Evolutionary conservation across 2,329 filamentous ascomycete genomes (phyloP).

Genomic region (Alternaria consortialis): DNA sequence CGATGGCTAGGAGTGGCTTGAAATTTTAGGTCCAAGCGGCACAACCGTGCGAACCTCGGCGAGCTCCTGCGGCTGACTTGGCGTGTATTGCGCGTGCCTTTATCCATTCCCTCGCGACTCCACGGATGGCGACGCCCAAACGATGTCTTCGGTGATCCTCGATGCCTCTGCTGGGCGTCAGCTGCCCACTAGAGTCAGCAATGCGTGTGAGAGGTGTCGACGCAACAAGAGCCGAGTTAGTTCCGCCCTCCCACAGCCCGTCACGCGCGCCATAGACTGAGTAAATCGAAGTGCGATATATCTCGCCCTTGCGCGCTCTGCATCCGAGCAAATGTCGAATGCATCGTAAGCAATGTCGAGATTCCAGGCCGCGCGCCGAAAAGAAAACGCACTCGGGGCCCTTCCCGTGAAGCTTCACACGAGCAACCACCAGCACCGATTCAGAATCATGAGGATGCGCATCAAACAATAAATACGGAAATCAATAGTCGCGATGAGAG

Average conservation of each 20-base stretch:
- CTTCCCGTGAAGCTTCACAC: conserved; percentile 12
- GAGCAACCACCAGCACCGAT: not conserved
- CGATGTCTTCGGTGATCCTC: not conserved
- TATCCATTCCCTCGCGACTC: not conserved
- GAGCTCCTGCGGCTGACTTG: not conserved
- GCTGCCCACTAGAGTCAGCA: conserved; percentile 18
- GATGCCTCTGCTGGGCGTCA: not conserved
- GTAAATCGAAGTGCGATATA: conserved; percentile 41
- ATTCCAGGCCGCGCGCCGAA: conserved; percentile 5
- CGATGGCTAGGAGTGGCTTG: not conserved
- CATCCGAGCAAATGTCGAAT: conserved; percentile 38
- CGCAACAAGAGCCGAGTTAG: conserved; percentile 22
- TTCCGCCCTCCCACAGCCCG: not conserved
- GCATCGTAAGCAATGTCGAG: not conserved
- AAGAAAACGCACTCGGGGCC: conserved; percentile 12
- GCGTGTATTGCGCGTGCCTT: not conserved
- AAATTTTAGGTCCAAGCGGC: not conserved
- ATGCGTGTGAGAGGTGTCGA: conserved; percentile 22
- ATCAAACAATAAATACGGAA: not conserved
- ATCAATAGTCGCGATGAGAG: conserved; percentile 9
- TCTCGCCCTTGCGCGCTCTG: conserved; percentile 49
- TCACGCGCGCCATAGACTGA: not conserved
- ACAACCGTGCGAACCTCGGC: not conserved
- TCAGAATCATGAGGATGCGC: not conserved
- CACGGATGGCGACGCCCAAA: not conserved